Percentiles rank a stretch among this genome's conserved stretches.
phyloP scores from a whole-genome alignment of 305 asterid genomes.

The Fraxinus xanthoxyloides region DNA sequence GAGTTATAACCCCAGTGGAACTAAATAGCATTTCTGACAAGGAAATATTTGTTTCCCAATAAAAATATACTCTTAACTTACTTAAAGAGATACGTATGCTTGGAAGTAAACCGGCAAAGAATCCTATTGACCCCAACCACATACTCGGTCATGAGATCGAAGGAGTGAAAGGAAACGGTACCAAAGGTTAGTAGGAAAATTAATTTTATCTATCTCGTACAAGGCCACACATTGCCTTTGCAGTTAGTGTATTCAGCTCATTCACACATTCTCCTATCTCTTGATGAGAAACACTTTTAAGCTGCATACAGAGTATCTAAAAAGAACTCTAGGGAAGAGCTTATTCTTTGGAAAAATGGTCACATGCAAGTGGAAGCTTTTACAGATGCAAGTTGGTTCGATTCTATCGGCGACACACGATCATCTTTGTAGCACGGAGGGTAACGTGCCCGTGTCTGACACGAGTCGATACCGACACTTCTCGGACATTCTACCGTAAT shows the following conservation, averaged over 20 bases:
- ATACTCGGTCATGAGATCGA: background rate
- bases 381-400: background rate
- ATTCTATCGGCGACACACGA: background rate
- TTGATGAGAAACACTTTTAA: background rate
- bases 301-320: background rate
- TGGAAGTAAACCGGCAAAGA: background rate
- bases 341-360: background rate
- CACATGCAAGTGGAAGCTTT: background rate
- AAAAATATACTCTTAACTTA: background rate
- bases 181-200: background rate
- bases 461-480: no score
- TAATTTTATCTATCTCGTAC: background rate
- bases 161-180: background rate
- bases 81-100: background rate
- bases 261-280: background rate
- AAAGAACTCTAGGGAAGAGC: background rate
- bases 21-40: background rate
- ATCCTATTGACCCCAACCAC: background rate
- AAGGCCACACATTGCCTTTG: background rate
- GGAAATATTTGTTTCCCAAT: background rate
- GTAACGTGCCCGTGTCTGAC: no score
- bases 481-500: no score
- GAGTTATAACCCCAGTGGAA: background rate
- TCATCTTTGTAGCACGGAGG: no score
- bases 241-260: background rate